These are phyloP conservation scores for Coemansia sp. DNA, from an alignment of 192 early-diverging fungal species.

Conservation along the genomic window DNA sequence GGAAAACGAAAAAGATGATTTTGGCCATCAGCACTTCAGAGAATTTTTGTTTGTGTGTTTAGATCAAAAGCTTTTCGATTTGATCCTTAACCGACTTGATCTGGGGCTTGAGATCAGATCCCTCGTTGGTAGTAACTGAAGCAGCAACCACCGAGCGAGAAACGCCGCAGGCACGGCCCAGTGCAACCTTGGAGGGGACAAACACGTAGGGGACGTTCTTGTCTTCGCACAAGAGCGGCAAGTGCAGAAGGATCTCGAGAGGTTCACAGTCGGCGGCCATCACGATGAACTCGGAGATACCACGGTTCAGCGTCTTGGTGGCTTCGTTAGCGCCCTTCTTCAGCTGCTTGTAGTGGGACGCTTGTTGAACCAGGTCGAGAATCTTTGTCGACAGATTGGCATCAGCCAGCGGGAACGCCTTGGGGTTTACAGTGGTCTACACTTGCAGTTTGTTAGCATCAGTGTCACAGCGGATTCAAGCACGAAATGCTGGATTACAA, in stretches of 20 bases:
- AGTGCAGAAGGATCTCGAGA: constrained; percentile 95
- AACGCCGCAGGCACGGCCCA: constrained; percentile 97
- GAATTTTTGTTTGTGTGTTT: constrained; percentile 2
- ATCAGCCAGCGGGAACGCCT: constrained; percentile 90
- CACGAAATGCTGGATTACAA: not conserved
- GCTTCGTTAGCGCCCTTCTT: constrained; percentile 99
- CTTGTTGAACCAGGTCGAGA: constrained; percentile 97
- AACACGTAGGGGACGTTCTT: constrained; percentile 99
- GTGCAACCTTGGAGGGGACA: constrained; percentile 92
- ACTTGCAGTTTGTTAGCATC: not conserved
- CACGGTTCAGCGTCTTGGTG: constrained; percentile 98
- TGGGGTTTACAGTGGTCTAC: constrained; percentile 41
- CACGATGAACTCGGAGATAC: constrained; percentile 98
- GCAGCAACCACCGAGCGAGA: constrained; percentile 88
- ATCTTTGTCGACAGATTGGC: constrained; percentile 86
- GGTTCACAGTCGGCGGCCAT: constrained; percentile 98
- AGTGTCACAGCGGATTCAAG: not conserved
- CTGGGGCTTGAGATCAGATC: constrained; percentile 89
- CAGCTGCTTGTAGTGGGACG: constrained; percentile 98
- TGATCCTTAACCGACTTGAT: constrained; percentile 85
- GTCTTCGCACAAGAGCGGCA: constrained; percentile 98
- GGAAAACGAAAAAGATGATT: not conserved
- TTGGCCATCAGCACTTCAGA: constrained; percentile 2
- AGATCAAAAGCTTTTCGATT: constrained; percentile 79
- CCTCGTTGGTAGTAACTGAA: constrained; percentile 97